Percentiles rank a stretch among this genome's conserved stretches.
Conservation (phyloP, 2,329 filamentous ascomycete species). For the Coniochaeta pulveracea region DNA sequence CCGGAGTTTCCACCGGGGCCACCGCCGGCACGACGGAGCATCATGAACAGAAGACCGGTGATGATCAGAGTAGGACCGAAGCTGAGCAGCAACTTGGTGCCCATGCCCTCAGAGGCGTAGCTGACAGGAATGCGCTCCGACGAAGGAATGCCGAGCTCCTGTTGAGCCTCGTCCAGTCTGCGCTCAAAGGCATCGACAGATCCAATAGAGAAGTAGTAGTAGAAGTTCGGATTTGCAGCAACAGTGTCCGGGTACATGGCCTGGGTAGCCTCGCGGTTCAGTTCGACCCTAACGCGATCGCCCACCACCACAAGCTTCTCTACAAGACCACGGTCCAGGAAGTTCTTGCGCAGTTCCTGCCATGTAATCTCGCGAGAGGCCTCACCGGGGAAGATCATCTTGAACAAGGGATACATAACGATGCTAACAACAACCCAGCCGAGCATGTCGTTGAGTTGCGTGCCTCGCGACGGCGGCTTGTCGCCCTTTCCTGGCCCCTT, state of each 20-base stretch:
- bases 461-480: constrained; percentile 3
- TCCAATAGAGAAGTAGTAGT: constrained; percentile 92
- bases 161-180: constrained; percentile 77
- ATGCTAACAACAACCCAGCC: constrained; percentile 28
- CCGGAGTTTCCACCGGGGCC: constrained; percentile 57
- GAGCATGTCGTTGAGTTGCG: constrained; percentile 42
- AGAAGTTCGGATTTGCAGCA: constrained; percentile 56
- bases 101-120: constrained; percentile 68
- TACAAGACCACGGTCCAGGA: constrained; percentile 90
- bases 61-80: constrained; percentile 84
- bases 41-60: constrained; percentile 71
- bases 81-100: constrained; percentile 58
- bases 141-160: constrained; percentile 73
- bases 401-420: constrained; percentile 29
- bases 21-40: constrained; percentile 63
- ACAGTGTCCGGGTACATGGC: constrained; percentile 67
- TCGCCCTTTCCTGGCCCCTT: constrained; percentile 4
- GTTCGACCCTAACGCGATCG: constrained; percentile 61
- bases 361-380: constrained; percentile 74
- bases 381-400: constrained; percentile 29
- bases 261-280: constrained; percentile 64
- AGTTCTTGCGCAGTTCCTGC: constrained; percentile 90
- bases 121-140: constrained; percentile 88
- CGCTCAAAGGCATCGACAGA: constrained; percentile 89
- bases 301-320: constrained; percentile 81